These are phyloP conservation scores for Penicillium sp. DNA, from an alignment of 2,329 filamentous ascomycete genomes.

Conservation along the genomic window DNA sequence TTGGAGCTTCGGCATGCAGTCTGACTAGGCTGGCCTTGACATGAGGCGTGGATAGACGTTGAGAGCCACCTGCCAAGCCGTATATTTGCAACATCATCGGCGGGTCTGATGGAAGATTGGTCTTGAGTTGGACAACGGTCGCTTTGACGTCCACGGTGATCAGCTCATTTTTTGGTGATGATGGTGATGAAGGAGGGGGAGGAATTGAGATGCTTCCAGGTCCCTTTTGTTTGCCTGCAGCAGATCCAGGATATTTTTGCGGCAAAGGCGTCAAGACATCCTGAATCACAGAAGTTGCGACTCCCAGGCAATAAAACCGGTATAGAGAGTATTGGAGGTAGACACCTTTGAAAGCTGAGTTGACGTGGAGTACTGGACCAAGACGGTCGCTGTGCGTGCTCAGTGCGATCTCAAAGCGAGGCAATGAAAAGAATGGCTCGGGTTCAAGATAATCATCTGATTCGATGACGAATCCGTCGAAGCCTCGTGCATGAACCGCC, in stretches of 20 bases:
- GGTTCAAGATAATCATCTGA: slow-evolving; percentile 74
- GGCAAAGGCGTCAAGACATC: slow-evolving; percentile 53
- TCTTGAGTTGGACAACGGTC: slow-evolving; percentile 78
- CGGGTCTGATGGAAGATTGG: slow-evolving; percentile 82
- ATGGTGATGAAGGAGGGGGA: slow-evolving; percentile 20
- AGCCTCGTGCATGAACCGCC: slow-evolving; percentile 69
- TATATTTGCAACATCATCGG: slow-evolving; percentile 85
- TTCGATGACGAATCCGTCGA: slow-evolving; percentile 89
- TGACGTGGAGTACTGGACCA: slow-evolving; percentile 80
- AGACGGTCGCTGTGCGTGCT: slow-evolving; percentile 80
- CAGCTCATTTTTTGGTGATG: slow-evolving; percentile 52
- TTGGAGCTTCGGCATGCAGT: slow-evolving; percentile 81
- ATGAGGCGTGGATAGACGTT: slow-evolving; percentile 83
- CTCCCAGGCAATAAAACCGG: slow-evolving; percentile 80
- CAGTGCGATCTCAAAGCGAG: slow-evolving; percentile 78
- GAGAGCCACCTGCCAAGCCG: slow-evolving; percentile 71
- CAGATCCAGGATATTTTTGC: slow-evolving; percentile 10
- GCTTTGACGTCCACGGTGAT: slow-evolving; percentile 77
- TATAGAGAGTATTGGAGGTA: slow-evolving; percentile 87
- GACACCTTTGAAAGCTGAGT: slow-evolving; percentile 71
- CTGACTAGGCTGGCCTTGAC: slow-evolving; percentile 69
- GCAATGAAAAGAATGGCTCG: slow-evolving; percentile 79
- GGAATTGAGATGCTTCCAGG: slow-evolving; percentile 22
- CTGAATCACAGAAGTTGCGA: slow-evolving; percentile 69
- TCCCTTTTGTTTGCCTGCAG: slow-evolving; percentile 13